Percentiles rank a stretch among this genome's conserved stretches.
These are phyloP conservation scores for Beauveria sp. DNA, from an alignment of 2,329 filamentous ascomycete genomes.

Conservation along the genomic window DNA sequence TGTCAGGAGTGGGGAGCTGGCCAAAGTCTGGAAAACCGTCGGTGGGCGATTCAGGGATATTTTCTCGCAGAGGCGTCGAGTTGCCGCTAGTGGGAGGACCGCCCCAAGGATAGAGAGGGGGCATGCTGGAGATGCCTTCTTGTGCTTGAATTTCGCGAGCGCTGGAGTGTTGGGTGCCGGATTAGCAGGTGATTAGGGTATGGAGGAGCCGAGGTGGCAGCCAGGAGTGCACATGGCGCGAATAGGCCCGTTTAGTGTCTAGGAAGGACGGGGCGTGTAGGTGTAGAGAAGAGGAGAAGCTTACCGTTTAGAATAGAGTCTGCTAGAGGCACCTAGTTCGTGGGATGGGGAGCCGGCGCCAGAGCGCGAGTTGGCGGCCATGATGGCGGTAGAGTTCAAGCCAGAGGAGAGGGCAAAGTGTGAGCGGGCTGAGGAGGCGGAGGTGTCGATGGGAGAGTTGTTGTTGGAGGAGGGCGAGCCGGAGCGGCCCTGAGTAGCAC, in stretches of 20 bases:
- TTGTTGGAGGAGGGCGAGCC: constrained; percentile 71
- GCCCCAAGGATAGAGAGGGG: constrained; percentile 73
- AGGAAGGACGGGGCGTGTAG: neutral
- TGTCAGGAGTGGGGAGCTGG: constrained; percentile 59
- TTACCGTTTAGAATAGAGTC: constrained; percentile 90
- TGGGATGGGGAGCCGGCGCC: constrained; percentile 95
- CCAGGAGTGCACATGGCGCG: neutral
- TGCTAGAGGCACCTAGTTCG: constrained; percentile 63
- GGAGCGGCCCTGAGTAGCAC: constrained; percentile 56
- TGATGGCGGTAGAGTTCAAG: constrained; percentile 51
- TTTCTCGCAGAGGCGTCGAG: constrained; percentile 91
- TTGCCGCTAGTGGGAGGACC: constrained; percentile 94
- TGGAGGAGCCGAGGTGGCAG: neutral
- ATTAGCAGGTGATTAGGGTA: neutral
- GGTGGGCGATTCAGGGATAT: constrained; percentile 92
- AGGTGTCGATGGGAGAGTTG: constrained; percentile 72
- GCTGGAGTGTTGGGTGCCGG: constrained; percentile 38
- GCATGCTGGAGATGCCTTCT: constrained; percentile 69
- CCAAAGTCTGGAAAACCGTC: constrained; percentile 92
- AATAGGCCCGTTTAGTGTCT: too few relatives aligned
- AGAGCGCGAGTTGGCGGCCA: constrained; percentile 58
- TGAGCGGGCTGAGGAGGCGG: constrained; percentile 57
- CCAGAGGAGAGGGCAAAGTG: constrained; percentile 63
- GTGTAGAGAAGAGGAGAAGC: constrained; percentile 23
- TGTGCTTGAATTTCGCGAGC: constrained; percentile 95